Conservation (phyloP, 805 yeast genomes). For the Sungouiozyma intestinalis region DNA sequence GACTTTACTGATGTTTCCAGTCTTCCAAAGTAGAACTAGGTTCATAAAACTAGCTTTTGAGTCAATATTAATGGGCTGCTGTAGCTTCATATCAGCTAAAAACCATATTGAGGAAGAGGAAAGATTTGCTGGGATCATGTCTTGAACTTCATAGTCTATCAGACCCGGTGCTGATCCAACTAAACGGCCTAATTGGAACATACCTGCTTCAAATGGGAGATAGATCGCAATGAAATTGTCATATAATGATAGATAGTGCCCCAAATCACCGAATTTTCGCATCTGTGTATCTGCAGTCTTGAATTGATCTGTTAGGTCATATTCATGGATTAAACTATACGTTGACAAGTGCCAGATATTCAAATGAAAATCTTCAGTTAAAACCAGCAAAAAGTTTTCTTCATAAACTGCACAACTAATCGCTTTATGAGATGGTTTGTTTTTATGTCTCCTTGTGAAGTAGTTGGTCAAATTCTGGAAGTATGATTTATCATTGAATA, state of each 20-base stretch:
- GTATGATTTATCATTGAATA: slow-evolving; percentile 49
- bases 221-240: slow-evolving; percentile 29
- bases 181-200: slow-evolving; percentile 33
- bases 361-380: slow-evolving; percentile 21
- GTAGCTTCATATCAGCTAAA: slow-evolving; percentile 20
- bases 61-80: slow-evolving; percentile 16
- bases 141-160: slow-evolving; percentile 7
- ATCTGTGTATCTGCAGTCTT: slow-evolving; percentile 5
- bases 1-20: slow-evolving; percentile 45
- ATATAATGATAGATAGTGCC: slow-evolving; percentile 30
- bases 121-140: slow-evolving; percentile 16
- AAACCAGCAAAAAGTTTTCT: slow-evolving; percentile 14
- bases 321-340: slow-evolving; percentile 11
- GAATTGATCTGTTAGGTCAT: slow-evolving; percentile 12
- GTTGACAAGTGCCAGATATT: slow-evolving; percentile 24
- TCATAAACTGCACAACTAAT: slow-evolving; percentile 15
- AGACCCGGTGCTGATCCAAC: slow-evolving; percentile 9
- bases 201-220: slow-evolving; percentile 36
- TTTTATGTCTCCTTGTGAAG: slow-evolving; percentile 11
- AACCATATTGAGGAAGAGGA: slow-evolving; percentile 26
- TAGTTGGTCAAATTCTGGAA: slow-evolving; percentile 28
- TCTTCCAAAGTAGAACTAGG: slow-evolving; percentile 48
- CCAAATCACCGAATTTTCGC: slow-evolving; percentile 16
- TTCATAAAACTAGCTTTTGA: slow-evolving; percentile 19
- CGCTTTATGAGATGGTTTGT: slow-evolving; percentile 8